Percentiles rank a stretch among this genome's conserved stretches.
Conservation (phyloP, 176 grass and related monocot species). For the Juncus inflexus region DNA sequence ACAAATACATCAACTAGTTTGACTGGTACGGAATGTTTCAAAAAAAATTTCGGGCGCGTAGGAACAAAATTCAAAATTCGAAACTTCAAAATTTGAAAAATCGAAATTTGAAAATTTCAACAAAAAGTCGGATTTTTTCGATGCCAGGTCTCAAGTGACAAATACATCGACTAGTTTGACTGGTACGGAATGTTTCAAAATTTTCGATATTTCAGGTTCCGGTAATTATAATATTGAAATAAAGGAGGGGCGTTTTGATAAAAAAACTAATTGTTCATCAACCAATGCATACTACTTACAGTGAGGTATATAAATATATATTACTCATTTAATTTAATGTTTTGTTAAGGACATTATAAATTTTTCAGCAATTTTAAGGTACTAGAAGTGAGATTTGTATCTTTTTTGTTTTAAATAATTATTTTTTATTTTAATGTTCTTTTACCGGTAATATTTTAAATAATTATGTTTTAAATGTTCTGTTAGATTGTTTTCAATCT, state of each 20-base stretch:
- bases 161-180: constrained; percentile 11
- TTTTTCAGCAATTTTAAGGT: constrained; percentile 38
- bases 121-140: constrained; percentile 11
- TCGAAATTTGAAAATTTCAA: too few species aligned
- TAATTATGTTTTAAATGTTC: too few species aligned
- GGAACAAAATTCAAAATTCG: too few species aligned
- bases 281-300: constrained; percentile 69
- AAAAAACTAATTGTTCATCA: constrained; percentile 43
- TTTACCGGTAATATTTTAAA: too few species aligned
- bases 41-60: constrained; percentile 2
- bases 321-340: neutral
- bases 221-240: constrained; percentile 54
- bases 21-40: constrained; percentile 36
- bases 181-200: constrained; percentile 34
- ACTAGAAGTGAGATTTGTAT: constrained; percentile 57
- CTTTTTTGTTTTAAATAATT: too few species aligned
- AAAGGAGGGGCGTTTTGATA: constrained; percentile 43
- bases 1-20: constrained; percentile 18
- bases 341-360: neutral
- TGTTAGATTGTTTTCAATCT: too few species aligned
- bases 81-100: too few species aligned
- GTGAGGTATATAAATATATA: constrained; percentile 47
- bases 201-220: constrained; percentile 48
- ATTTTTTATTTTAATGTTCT: too few species aligned
- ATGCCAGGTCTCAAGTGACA: constrained; percentile 29